Evolutionary conservation across 257 asterid genomes (phyloP), one percentile per base, ranked within the genome.

Genomic region (Penstemon barbatus): DNA sequence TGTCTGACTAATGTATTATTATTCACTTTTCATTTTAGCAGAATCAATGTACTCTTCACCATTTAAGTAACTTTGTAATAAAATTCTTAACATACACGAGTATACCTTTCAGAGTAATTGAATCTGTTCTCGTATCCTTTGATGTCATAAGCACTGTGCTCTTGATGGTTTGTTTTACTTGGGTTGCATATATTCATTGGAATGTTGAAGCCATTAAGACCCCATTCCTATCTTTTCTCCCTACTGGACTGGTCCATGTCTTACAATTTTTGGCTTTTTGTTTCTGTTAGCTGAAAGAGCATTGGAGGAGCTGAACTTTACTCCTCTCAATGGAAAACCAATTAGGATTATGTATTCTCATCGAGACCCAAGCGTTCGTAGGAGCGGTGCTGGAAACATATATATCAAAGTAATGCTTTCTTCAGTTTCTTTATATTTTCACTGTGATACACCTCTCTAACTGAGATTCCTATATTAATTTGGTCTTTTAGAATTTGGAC

Each of bases 301-400:
- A 25, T 3, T 90, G 79, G 85, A 80, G 75, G 79, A 82, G 66
- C 79, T 93, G 65, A 93, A 90, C 82, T 93, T 88, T 68, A 84
- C 97, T 66, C 88, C 89, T 56, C 99, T 93, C 61, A 88, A 85
- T 78, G 97, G 94, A 48, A 90, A 71, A 74, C 89, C 95, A 19
- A 84, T 93, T 18, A 81, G 99, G 78, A 66, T 90, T 18, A 88
- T 86, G 95, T 87, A 88, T 70, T 93, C 97, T 58, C 89, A 86
- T 61, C 83, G 99, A 7, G 99, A 93, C 66, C 96, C 96, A 37
- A 84, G 90, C 55, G 65, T 80, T 1, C 97, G 97, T 58, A 84
- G 78, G 71, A 93, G 92, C 74, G 96, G 95, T 33, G 15, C 82
- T 42, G 99, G 89, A 6, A 93, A 90, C 75, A 93, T 93, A 56